These are phyloP conservation scores for Acer campestre DNA, from an alignment of 345 rosid genomes.

Conservation along the genomic window DNA sequence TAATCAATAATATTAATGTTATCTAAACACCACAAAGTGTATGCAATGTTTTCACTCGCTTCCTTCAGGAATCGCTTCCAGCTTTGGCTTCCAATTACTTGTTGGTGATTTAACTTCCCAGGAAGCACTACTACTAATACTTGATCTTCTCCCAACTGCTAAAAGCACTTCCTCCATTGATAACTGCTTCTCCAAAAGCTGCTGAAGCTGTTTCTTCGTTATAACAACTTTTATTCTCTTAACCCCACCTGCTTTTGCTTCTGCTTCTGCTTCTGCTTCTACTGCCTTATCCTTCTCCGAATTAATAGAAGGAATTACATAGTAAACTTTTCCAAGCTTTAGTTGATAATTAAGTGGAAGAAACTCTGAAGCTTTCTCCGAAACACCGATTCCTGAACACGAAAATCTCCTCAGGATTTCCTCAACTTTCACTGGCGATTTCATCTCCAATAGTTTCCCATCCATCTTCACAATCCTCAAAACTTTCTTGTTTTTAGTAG, in stretches of 20 bases:
- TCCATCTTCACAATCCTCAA: constrained; percentile 41
- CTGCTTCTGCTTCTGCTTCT: neutral
- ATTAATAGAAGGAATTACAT: constrained; percentile 24
- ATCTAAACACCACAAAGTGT: neutral
- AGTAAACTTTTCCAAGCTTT: constrained; percentile 32
- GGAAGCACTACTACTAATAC: neutral
- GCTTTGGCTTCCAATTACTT: constrained; percentile 46
- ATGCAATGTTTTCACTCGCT: constrained; percentile 12
- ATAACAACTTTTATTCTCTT: constrained; percentile 44
- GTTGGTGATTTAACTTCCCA: constrained; percentile 18
- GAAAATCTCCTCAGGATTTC: constrained; percentile 24
- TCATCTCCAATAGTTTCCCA: constrained; percentile 31
- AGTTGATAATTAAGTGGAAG: constrained; percentile 30
- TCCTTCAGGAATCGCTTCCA: constrained; percentile 52
- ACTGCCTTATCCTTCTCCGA: neutral
- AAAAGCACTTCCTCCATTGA: constrained; percentile 29
- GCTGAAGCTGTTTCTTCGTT: constrained; percentile 42
- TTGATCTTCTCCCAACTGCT: constrained; percentile 11
- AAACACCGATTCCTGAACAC: constrained; percentile 28
- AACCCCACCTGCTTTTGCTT: constrained; percentile 13
- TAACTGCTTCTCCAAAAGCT: constrained; percentile 26
- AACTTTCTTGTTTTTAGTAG: neutral
- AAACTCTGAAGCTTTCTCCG: constrained; percentile 9
- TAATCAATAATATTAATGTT: neutral
- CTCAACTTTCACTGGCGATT: constrained; percentile 31